Evolutionary conservation across 148 eudicot genomes (phyloP).

Genomic region (Polygonum aviculare): DNA sequence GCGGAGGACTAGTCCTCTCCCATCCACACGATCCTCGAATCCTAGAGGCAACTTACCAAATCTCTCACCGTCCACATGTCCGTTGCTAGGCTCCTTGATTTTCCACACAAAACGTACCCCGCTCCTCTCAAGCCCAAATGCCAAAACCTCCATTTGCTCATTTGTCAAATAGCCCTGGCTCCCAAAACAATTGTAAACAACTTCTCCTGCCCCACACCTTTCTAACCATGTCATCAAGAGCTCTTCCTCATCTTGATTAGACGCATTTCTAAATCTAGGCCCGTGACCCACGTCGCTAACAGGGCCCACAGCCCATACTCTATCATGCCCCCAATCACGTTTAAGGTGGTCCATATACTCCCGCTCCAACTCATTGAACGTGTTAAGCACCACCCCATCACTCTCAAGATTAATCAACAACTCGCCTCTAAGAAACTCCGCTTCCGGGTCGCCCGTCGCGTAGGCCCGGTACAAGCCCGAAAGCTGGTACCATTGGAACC

Average conservation of each 20-base stretch:
- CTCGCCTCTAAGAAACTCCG: background rate
- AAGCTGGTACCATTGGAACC: background rate
- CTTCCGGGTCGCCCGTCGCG: background rate
- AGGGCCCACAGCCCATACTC: background rate
- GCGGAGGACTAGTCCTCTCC: slow-evolving; percentile 29
- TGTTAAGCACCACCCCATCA: background rate
- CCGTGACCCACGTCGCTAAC: background rate
- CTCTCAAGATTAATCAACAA: background rate
- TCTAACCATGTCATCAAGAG: slow-evolving; percentile 41
- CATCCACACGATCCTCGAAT: slow-evolving; percentile 29
- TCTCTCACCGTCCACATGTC: slow-evolving; percentile 8
- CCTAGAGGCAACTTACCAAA: slow-evolving; percentile 19
- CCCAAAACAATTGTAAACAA: slow-evolving; percentile 64
- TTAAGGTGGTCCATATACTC: background rate
- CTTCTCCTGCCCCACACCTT: slow-evolving; percentile 28
- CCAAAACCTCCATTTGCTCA: slow-evolving; percentile 41
- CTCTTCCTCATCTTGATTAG: background rate
- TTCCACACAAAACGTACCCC: slow-evolving; percentile 48
- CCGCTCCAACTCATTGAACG: background rate
- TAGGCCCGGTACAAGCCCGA: background rate
- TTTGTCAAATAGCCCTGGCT: slow-evolving; percentile 27
- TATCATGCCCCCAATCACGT: background rate
- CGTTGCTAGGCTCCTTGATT: slow-evolving; percentile 20
- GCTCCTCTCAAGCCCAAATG: slow-evolving; percentile 39
- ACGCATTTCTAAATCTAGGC: slow-evolving; percentile 17